phyloP scores from a whole-genome alignment of 371 early-diverging fungal species.

The Syncephalastrum contaminatum region DNA sequence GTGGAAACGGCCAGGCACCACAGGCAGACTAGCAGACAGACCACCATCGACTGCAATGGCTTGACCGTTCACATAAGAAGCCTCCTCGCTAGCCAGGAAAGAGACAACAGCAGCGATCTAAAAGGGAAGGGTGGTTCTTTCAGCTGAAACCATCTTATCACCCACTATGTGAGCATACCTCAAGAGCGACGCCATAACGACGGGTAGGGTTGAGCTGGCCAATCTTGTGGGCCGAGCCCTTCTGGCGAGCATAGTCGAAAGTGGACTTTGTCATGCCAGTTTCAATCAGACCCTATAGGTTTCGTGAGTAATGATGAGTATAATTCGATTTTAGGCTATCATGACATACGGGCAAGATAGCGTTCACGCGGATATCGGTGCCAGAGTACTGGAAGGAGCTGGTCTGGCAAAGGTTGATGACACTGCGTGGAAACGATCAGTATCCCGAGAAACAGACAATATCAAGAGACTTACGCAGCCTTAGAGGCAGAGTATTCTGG shows the following conservation, averaged over 20 bases:
- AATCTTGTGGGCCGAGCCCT: slow-evolving; percentile 45
- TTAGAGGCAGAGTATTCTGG: slow-evolving; percentile 46
- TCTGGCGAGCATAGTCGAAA: slow-evolving; percentile 50
- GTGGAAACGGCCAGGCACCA: slow-evolving; percentile 30
- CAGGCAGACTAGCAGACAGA: slow-evolving; percentile 45
- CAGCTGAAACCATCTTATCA: background rate
- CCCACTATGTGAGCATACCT: slow-evolving; percentile 20
- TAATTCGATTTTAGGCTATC: background rate
- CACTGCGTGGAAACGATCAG: slow-evolving; percentile 19
- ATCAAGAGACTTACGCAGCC: slow-evolving; percentile 36
- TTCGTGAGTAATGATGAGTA: background rate
- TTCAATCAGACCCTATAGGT: slow-evolving; percentile 51
- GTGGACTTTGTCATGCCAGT: slow-evolving; percentile 55
- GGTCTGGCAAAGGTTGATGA: slow-evolving; percentile 53
- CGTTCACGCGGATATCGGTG: slow-evolving; percentile 57
- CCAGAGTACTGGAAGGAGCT: slow-evolving; percentile 46
- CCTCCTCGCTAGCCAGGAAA: slow-evolving; percentile 57
- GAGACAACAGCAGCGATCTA: slow-evolving; percentile 52
- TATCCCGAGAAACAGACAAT: background rate
- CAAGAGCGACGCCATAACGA: slow-evolving; percentile 47
- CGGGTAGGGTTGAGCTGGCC: slow-evolving; percentile 56
- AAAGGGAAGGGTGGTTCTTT: too few species aligned
- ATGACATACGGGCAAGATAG: slow-evolving; percentile 51
- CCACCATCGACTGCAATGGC: slow-evolving; percentile 58
- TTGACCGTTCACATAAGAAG: slow-evolving; percentile 60